These are phyloP conservation scores for Globisporangium cederbergense DNA, from an alignment of 352 stramenopile species.

Conservation along the genomic window DNA sequence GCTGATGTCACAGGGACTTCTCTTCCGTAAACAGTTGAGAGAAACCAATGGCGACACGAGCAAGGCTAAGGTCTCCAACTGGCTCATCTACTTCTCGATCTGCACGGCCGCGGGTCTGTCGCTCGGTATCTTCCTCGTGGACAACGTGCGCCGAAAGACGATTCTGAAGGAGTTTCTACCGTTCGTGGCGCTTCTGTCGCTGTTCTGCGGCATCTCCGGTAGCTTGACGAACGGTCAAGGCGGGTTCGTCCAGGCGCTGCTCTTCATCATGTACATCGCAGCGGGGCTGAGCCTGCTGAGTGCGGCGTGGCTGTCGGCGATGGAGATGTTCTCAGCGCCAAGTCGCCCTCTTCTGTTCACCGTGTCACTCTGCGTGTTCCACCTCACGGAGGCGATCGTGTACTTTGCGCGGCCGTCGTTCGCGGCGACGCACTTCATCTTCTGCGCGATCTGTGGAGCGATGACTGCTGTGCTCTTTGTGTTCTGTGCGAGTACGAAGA, in stretches of 20 bases:
- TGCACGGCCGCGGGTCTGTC: constrained; percentile 44
- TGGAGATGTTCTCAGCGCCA: constrained; percentile 80
- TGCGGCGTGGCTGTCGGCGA: constrained; percentile 63
- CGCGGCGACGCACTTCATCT: constrained; percentile 50
- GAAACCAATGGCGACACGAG: constrained; percentile 16
- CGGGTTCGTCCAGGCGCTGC: constrained; percentile 39
- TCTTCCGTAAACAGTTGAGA: constrained; percentile 47
- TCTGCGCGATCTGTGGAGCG: constrained; percentile 32
- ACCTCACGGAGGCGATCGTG: constrained; percentile 49
- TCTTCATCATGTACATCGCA: constrained; percentile 65
- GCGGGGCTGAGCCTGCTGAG: constrained; percentile 69
- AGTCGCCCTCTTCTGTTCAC: constrained; percentile 65
- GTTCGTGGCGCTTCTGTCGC: constrained; percentile 58
- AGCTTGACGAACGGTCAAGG: constrained; percentile 31
- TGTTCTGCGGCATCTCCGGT: constrained; percentile 56
- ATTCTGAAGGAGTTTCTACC: constrained; percentile 87
- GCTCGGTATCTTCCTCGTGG: constrained; percentile 78
- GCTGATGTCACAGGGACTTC: constrained; percentile 62
- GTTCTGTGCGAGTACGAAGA: constrained; percentile 76
- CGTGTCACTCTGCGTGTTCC: constrained; percentile 65
- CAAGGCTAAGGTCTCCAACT: constrained; percentile 37
- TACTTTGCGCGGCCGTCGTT: constrained; percentile 65
- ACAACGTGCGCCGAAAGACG: constrained; percentile 85
- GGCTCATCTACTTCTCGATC: constrained; percentile 53
- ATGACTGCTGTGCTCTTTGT: constrained; percentile 70